Percentiles rank a stretch among this genome's conserved stretches.
Conservation (phyloP, 139 green algal genomes). For the Picochlorum sp. region DNA sequence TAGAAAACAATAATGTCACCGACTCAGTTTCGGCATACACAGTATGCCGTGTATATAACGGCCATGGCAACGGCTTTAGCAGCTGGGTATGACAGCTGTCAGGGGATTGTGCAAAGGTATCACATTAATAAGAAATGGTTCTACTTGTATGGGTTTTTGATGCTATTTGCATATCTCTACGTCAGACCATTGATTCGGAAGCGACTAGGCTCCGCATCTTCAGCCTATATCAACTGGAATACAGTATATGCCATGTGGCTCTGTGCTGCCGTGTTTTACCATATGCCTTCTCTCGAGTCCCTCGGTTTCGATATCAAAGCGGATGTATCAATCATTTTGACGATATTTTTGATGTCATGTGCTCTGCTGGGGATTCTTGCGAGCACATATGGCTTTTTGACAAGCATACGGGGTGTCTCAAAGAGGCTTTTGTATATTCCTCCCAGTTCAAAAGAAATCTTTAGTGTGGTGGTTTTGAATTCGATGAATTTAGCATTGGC, state of each 20-base stretch:
- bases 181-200: constrained; percentile 60
- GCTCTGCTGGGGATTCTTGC: constrained; percentile 41
- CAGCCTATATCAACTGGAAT: constrained; percentile 70
- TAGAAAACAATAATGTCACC: background rate
- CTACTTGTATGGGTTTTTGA: constrained; percentile 52
- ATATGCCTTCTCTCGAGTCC: constrained; percentile 63
- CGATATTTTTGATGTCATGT: constrained; percentile 47
- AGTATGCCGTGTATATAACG: constrained; percentile 7
- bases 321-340: constrained; percentile 62
- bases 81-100: constrained; percentile 18
- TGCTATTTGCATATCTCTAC: constrained; percentile 66
- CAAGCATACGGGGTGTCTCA: constrained; percentile 30
- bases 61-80: constrained; percentile 3
- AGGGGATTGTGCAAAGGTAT: constrained; percentile 46
- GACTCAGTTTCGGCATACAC: constrained; percentile 15
- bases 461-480: constrained; percentile 56
- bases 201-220: constrained; percentile 57
- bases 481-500: constrained; percentile 22
- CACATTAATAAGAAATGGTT: constrained; percentile 72
- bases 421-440: constrained; percentile 20
- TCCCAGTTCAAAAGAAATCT: constrained; percentile 20
- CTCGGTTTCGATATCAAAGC: constrained; percentile 70
- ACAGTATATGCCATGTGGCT: constrained; percentile 77
- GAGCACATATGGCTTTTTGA: constrained; percentile 35
- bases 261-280: constrained; percentile 67